phyloP scores from a whole-genome alignment of 2,329 filamentous ascomycete species.

The Aaosphaeria arxii region DNA sequence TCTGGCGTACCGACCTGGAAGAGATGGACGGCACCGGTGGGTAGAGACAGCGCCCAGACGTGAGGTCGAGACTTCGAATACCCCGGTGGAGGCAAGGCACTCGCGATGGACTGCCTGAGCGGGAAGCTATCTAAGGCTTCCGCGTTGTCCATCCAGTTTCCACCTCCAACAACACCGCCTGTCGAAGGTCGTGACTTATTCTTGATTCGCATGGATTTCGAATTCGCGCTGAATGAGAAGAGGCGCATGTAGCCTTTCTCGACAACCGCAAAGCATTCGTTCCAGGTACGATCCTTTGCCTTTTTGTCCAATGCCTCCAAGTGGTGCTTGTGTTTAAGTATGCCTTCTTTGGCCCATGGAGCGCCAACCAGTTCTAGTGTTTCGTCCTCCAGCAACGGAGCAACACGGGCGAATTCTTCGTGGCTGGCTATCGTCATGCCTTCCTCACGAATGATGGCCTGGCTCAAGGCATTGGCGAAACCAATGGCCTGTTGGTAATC shows the following conservation, averaged over 20 bases:
- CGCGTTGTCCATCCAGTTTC: conserved; percentile 97
- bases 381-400: conserved; percentile 83
- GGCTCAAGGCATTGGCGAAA: conserved; percentile 93
- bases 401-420: conserved; percentile 57
- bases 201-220: conserved; percentile 71
- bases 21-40: conserved; percentile 91
- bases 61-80: conserved; percentile 88
- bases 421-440: conserved; percentile 54
- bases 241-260: conserved; percentile 92
- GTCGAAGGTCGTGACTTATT: conserved; percentile 54
- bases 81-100: conserved; percentile 81
- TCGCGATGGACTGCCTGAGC: conserved; percentile 87
- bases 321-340: conserved; percentile 94
- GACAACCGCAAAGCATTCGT: conserved; percentile 91
- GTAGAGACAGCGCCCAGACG: conserved; percentile 90
- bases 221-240: conserved; percentile 83
- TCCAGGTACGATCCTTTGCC: conserved; percentile 92
- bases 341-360: conserved; percentile 98
- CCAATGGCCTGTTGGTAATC: conserved; percentile 97
- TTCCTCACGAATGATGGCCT: conserved; percentile 93
- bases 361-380: conserved; percentile 86
- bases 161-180: conserved; percentile 78
- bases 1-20: conserved; percentile 96
- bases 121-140: conserved; percentile 84
- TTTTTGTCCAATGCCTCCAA: conserved; percentile 87